phyloP scores from a whole-genome alignment of 2,329 filamentous ascomycete species.

The Salinomyces thailandicus region DNA sequence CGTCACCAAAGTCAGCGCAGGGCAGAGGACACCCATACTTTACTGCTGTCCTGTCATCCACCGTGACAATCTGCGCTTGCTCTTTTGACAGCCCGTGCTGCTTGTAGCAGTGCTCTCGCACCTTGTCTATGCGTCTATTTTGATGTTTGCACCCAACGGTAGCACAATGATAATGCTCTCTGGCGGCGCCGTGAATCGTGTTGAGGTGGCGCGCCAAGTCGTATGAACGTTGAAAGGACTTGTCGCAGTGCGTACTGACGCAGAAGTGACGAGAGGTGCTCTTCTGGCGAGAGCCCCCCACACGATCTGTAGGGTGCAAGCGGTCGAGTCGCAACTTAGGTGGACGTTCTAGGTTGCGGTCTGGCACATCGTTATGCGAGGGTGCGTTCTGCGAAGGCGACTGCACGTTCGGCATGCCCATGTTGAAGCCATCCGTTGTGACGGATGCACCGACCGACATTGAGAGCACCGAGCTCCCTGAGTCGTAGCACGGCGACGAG shows the following conservation, averaged over 20 bases:
- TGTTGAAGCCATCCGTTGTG: too few relatives aligned
- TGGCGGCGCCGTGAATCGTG: neutral
- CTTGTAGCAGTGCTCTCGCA: neutral
- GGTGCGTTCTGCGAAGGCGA: too few relatives aligned
- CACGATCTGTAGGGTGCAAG: neutral
- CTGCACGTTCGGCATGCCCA: too few relatives aligned
- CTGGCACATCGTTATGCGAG: too few relatives aligned
- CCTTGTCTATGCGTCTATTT: neutral
- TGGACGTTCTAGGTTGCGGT: too few relatives aligned
- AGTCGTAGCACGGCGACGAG: too few relatives aligned
- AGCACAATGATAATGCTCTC: slow-evolving; percentile 1
- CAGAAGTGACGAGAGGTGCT: neutral
- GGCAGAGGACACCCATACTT: too few relatives aligned
- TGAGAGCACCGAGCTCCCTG: too few relatives aligned
- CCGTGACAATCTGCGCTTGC: slow-evolving; percentile 17
- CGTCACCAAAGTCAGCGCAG: too few relatives aligned
- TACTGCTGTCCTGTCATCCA: too few relatives aligned
- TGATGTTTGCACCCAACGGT: neutral
- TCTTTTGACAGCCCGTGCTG: too few relatives aligned
- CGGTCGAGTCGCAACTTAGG: neutral
- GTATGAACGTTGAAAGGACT: neutral
- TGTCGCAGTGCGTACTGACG: neutral
- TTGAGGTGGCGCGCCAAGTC: neutral
- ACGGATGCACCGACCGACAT: too few relatives aligned
- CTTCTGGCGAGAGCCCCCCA: neutral